Base-by-base conservation (phyloP, 805 yeast species). In the Soucietia sequanensis region DNA sequence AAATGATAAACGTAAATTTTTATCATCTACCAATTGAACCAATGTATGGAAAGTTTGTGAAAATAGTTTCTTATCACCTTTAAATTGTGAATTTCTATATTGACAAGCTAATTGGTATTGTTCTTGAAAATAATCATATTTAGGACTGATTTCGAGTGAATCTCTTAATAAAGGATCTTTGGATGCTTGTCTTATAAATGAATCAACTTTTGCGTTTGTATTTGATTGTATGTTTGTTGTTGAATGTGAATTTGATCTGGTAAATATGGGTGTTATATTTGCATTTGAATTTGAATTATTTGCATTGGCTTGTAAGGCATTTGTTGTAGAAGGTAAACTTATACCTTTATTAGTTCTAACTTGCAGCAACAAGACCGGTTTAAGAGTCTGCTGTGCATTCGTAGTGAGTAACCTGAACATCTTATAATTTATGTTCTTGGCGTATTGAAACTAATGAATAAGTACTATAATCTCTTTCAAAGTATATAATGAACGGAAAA, bases 331-430 rank as follows among this genome's bases (percentile, higher is more conserved):
- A n/a, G n/a, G n/a, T n/a, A n/a, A n/a, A n/a, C n/a, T n/a, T n/a
- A n/a, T n/a, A n/a, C n/a, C n/a, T n/a, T n/a, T n/a, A 39, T 56
- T 59, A 29, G 51, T 48, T 37, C 65, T 55, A 22, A 65, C 67
- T 38, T 65, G 65, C 51, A 56, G 63, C 32, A 65, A 49, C 31
- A 65, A 43, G 18, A 47, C 65, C 9, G 71, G 70, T 39, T 66
- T 56, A 31, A 67, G 43, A 27, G 61, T 52, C 36, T 53, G 58
- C 36, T 52, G 62, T 13, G 70, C 58, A 43, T 63, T 65, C n/a
- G 61, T 33, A 12, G 66, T 48, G 16, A 65, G 55, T 30, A 67
- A 53, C 43, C 70, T 57, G 38, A 66, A 65, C 72, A 66, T 66
- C 8, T 21, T 27, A 16, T 11, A n/a, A n/a, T n/a, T n/a, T n/a